Percentiles rank a stretch among this genome's conserved stretches.
Conservation (phyloP, 2,329 filamentous ascomycete genomes). For the Fusarium tricinctum region DNA sequence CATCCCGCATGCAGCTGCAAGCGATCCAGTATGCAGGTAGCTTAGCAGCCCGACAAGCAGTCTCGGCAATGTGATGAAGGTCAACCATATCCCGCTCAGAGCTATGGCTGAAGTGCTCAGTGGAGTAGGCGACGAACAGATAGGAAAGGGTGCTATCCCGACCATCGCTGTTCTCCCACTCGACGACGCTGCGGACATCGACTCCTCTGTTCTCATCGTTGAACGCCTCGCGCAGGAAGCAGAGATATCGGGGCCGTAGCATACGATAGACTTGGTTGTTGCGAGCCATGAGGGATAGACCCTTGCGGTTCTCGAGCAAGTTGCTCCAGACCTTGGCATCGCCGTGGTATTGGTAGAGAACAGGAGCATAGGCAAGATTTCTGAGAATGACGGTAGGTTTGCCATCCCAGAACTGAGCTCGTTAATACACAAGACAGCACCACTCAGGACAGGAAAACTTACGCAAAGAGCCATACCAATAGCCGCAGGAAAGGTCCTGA, state of each 20-base stretch:
- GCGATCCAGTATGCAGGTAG: conserved; percentile 48
- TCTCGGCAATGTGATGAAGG: conserved; percentile 48
- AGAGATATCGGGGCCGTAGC: conserved; percentile 45
- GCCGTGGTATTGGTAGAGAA: conserved; percentile 45
- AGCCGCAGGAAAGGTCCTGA: conserved; percentile 46
- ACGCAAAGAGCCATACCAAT: conserved; percentile 46
- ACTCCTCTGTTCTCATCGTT: conserved; percentile 45
- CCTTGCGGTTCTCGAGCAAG: conserved; percentile 47
- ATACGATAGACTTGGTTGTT: conserved; percentile 46
- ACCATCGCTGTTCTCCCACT: conserved; percentile 45
- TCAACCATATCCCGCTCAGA: conserved; percentile 46
- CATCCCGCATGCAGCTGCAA: conserved; percentile 48
- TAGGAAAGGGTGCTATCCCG: conserved; percentile 41
- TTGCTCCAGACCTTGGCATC: conserved; percentile 50
- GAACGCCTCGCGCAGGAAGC: conserved; percentile 45
- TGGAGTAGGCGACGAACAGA: conserved; percentile 49
- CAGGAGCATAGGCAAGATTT: conserved; percentile 44
- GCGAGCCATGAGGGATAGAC: conserved; percentile 37
- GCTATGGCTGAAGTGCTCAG: conserved; percentile 45
- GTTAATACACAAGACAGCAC: not conserved
- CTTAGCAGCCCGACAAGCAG: conserved; percentile 46
- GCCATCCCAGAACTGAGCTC: conserved; percentile 45
- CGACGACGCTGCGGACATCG: conserved; percentile 42
- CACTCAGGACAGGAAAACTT: not conserved
- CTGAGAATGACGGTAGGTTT: conserved; percentile 28